Evolutionary conservation across 2,329 filamentous ascomycete genomes (phyloP).

Genomic region (Pseudogymnoascus sp.): DNA sequence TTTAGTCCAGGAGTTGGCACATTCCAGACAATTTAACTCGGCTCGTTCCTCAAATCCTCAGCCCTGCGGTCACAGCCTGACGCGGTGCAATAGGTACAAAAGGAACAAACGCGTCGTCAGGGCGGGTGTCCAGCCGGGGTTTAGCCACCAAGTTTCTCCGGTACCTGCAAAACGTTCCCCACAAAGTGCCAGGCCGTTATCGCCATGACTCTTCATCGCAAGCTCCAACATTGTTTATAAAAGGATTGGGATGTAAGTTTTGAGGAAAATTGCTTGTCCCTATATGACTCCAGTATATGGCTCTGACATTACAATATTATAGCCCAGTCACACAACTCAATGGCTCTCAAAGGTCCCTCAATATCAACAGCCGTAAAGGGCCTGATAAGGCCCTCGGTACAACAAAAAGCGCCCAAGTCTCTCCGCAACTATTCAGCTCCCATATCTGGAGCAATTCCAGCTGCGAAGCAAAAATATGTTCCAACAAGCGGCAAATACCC

Average conservation of each 20-base stretch:
- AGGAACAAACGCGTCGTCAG: background rate
- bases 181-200: conserved; percentile 5
- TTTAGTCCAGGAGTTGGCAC: background rate
- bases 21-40: background rate
- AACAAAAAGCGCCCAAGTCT: conserved; percentile 17
- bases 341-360: conserved; percentile 24
- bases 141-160: background rate
- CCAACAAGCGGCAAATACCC: conserved; percentile 82
- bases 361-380: conserved; percentile 19
- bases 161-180: background rate
- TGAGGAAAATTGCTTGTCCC: background rate
- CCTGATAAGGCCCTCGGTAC: conserved; percentile 21
- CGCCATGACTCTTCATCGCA: conserved; percentile 2
- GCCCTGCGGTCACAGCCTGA: background rate
- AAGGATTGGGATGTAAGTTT: background rate
- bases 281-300: background rate
- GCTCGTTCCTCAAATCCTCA: background rate
- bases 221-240: background rate
- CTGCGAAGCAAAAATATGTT: conserved; percentile 83
- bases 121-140: background rate
- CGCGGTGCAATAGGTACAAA: background rate
- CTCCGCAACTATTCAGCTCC: conserved; percentile 53
- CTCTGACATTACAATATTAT: background rate
- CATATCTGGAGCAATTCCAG: conserved; percentile 55
- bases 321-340: conserved; percentile 14